Conservation (phyloP, 2,329 filamentous ascomycete species). For the Celoporthe dispersa region DNA sequence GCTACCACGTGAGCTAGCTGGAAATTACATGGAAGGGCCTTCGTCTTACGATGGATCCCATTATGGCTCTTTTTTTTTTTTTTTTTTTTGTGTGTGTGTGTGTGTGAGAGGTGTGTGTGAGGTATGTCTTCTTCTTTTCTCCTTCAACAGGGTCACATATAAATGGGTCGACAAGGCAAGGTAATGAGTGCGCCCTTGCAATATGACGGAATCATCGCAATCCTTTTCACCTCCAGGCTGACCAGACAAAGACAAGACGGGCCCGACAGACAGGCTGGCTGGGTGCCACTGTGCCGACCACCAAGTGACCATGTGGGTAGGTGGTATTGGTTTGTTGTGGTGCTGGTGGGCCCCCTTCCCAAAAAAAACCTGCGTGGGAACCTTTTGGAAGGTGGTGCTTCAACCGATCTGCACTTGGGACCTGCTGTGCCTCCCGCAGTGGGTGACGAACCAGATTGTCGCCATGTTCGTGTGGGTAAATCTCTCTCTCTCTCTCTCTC, state of each 20-base stretch:
- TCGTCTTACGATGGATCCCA: background rate
- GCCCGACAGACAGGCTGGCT: background rate
- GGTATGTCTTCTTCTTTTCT: background rate
- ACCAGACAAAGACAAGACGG: background rate
- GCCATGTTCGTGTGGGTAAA: background rate
- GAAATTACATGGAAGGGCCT: background rate
- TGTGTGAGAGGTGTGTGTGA: too few species aligned
- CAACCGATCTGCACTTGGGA: background rate
- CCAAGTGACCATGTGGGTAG: background rate
- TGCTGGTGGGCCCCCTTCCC: background rate
- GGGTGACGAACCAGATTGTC: too few species aligned
- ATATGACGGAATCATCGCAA: background rate
- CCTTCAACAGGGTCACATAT: background rate
- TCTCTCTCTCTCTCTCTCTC: too few species aligned
- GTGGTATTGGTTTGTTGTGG: background rate
- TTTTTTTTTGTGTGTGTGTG: too few species aligned
- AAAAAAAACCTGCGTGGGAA: background rate
- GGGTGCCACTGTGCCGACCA: background rate
- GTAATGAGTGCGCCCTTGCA: background rate
- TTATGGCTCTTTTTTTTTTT: background rate
- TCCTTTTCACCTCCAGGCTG: background rate
- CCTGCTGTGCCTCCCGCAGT: background rate
- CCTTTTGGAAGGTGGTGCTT: background rate
- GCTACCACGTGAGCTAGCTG: background rate
- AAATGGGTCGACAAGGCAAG: background rate